Conservation (phyloP, 805 yeast species). For the Priceomyces carsonii region DNA sequence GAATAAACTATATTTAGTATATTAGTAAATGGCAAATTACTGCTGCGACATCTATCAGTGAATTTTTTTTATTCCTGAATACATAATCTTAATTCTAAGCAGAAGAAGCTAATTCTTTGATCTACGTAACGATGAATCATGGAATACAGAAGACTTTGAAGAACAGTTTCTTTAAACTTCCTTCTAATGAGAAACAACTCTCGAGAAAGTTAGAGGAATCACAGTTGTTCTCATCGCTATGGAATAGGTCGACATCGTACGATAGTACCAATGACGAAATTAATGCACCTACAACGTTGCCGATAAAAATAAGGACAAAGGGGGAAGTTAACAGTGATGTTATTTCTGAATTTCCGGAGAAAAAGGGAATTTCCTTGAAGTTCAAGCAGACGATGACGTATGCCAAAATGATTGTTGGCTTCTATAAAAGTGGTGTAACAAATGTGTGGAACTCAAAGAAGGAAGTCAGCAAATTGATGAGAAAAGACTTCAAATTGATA, state of each 20-base stretch:
- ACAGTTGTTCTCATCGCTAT: slow-evolving; percentile 15
- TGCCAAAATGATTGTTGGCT: slow-evolving; percentile 46
- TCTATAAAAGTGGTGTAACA: slow-evolving; percentile 59
- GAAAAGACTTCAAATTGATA: slow-evolving; percentile 18
- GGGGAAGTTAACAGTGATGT: slow-evolving; percentile 26
- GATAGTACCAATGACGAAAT: slow-evolving; percentile 11
- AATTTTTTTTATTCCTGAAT: no score
- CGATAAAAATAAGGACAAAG: slow-evolving; percentile 27
- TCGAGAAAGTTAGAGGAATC: slow-evolving; percentile 12
- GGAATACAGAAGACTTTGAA: slow-evolving; percentile 4
- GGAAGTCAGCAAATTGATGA: slow-evolving; percentile 15
- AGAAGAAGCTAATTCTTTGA: no score
- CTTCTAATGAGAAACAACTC: slow-evolving; percentile 11
- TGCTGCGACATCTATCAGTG: slow-evolving; percentile 6
- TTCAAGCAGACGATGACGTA: slow-evolving; percentile 43
- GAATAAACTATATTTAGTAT: neutral
- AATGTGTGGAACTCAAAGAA: slow-evolving; percentile 52
- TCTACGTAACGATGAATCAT: no score
- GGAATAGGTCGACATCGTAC: slow-evolving; percentile 11
- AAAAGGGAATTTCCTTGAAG: slow-evolving; percentile 17
- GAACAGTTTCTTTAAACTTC: slow-evolving; percentile 13
- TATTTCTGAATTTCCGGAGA: slow-evolving; percentile 16
- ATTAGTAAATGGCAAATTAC: neutral
- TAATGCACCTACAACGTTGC: slow-evolving; percentile 33
- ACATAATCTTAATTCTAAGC: no score